Percentiles rank a stretch among this genome's conserved stretches.
Evolutionary conservation across 2,329 filamentous ascomycete species (phyloP).

Genomic region (Trichocomaceae sp.): DNA sequence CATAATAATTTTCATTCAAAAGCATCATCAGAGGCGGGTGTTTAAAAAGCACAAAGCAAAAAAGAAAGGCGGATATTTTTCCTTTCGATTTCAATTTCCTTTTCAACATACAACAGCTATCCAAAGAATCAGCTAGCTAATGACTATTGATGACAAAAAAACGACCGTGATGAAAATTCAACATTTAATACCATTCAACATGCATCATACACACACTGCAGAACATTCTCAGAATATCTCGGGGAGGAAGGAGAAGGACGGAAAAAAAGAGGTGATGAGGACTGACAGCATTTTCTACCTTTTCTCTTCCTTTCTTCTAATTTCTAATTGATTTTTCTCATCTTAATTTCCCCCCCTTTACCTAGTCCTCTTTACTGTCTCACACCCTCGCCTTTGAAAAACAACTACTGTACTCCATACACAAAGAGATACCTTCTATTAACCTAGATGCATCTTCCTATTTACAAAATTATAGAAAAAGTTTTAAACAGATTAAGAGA

Average conservation of each 20-base stretch:
- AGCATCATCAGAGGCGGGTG: not conserved
- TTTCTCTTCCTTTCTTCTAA: not conserved
- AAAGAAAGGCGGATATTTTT: not conserved
- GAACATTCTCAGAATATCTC: not conserved
- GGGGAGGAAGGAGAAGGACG: too few species aligned
- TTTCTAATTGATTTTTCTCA: not conserved
- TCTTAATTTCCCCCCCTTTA: not conserved
- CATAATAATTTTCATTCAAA: not conserved
- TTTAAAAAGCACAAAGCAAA: not conserved
- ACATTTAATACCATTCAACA: slow-evolving; percentile 16
- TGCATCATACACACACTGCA: slow-evolving; percentile 7
- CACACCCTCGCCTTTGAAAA: not conserved
- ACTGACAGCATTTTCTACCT: too few species aligned
- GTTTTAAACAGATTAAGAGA: too few species aligned
- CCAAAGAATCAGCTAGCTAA: not conserved
- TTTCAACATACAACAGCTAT: not conserved
- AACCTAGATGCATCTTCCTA: not conserved
- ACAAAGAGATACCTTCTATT: not conserved
- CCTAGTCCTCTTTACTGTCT: not conserved
- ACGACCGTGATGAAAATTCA: slow-evolving; percentile 15
- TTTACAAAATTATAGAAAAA: not conserved
- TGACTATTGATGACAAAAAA: slow-evolving; percentile 7
- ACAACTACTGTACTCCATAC: not conserved
- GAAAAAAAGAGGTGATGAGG: not conserved
- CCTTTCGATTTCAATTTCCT: not conserved